phyloP scores from a whole-genome alignment of 2,329 filamentous ascomycete species.

The Neopestalotiopsis sp. region DNA sequence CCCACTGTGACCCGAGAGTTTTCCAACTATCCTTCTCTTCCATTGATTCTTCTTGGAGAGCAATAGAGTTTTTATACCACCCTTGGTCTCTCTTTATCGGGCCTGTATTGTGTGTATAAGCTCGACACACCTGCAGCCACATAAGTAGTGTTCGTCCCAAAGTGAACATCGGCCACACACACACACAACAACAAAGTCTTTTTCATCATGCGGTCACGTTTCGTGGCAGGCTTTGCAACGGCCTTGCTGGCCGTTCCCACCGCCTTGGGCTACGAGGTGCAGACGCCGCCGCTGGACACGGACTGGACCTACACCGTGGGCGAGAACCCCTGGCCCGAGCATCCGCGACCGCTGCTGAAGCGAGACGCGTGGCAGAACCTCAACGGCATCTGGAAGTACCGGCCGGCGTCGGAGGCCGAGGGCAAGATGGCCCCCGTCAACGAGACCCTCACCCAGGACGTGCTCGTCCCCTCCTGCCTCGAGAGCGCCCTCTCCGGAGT shows the following conservation, averaged over 20 bases:
- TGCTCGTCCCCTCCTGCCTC: conserved; percentile 49
- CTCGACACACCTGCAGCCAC: not conserved
- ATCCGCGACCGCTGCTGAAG: conserved; percentile 62
- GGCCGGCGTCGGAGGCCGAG: conserved; percentile 35
- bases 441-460: conserved; percentile 42
- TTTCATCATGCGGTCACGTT: not conserved
- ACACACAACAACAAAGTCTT: not conserved
- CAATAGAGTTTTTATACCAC: not conserved
- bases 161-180: not conserved
- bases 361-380: conserved; percentile 60
- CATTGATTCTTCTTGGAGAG: not conserved
- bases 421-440: conserved; percentile 26
- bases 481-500: conserved; percentile 56
- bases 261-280: conserved; percentile 28
- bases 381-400: conserved; percentile 65
- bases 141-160: not conserved
- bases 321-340: conserved; percentile 60
- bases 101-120: not conserved
- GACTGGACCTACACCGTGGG: conserved; percentile 59
- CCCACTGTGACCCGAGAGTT: not conserved
- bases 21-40: not conserved
- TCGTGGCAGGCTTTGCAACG: conserved; percentile 15
- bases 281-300: conserved; percentile 51
- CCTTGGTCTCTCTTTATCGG: not conserved
- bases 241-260: conserved; percentile 21